Conservation (phyloP, 2,329 filamentous ascomycete species). For the Ilyonectria mors-panacis region DNA sequence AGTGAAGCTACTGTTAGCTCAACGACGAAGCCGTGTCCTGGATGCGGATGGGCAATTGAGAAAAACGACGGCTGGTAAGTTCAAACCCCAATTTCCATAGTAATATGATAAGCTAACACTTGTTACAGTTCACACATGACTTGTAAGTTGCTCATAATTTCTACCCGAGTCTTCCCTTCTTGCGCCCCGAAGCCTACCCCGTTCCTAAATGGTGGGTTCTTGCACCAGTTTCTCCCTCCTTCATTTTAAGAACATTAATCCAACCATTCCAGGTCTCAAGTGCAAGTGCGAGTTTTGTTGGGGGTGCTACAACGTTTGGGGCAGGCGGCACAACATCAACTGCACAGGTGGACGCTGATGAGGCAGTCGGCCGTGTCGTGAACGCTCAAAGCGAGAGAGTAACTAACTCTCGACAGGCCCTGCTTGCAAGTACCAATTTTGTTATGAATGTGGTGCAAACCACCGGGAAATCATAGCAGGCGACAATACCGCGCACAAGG, state of each 20-base stretch:
- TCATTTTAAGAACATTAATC: conserved; percentile 33
- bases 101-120: conserved; percentile 41
- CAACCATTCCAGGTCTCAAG: conserved; percentile 51
- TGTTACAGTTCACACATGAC: conserved; percentile 57
- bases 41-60: conserved; percentile 56
- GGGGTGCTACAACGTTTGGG: conserved; percentile 46
- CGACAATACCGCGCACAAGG: conserved; percentile 53
- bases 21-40: conserved; percentile 57
- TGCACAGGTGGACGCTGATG: conserved; percentile 32
- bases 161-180: not conserved
- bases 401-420: conserved; percentile 44
- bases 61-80: conserved; percentile 61
- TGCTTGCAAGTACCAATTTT: conserved; percentile 50
- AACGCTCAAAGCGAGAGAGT: not conserved
- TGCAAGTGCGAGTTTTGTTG: conserved; percentile 56
- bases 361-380: not conserved
- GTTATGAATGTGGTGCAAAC: conserved; percentile 56
- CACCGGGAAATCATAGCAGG: conserved; percentile 50
- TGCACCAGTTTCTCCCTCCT: conserved; percentile 13
- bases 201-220: conserved; percentile 34
- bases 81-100: not conserved
- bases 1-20: conserved; percentile 47
- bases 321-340: conserved; percentile 36
- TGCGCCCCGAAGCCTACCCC: conserved; percentile 15
- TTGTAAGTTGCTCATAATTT: conserved; percentile 53